Percentiles rank a stretch among this genome's conserved stretches.
These are phyloP conservation scores for Ophiocordyceps camponoti-floridani DNA, from an alignment of 2,329 filamentous ascomycete species.

Conservation along the genomic window DNA sequence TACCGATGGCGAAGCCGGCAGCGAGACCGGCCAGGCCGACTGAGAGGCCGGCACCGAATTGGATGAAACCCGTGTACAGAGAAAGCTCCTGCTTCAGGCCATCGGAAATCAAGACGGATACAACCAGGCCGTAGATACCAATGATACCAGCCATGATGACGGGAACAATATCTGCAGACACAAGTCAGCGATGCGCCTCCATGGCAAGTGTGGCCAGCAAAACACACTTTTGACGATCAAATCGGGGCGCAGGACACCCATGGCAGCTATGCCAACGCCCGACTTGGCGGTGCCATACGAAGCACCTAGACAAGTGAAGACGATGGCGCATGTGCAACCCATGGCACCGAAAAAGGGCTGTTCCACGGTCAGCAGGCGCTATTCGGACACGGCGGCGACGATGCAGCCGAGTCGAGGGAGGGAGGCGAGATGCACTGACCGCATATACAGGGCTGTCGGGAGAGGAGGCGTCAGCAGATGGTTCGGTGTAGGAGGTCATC, in stretches of 20 bases:
- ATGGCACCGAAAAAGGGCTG: constrained; percentile 90
- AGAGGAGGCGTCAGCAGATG: background rate
- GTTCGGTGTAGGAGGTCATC: no score
- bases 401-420: constrained; percentile 1
- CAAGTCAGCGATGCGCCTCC: constrained; percentile 4
- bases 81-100: constrained; percentile 53
- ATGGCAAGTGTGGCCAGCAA: background rate
- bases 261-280: constrained; percentile 93
- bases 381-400: constrained; percentile 4
- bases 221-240: constrained; percentile 95
- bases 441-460: constrained; percentile 83
- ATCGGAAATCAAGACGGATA: constrained; percentile 74
- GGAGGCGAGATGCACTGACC: constrained; percentile 48
- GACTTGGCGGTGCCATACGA: constrained; percentile 99
- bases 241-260: constrained; percentile 95
- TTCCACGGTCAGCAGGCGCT: constrained; percentile 14
- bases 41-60: constrained; percentile 66
- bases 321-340: constrained; percentile 92
- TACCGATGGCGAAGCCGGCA: constrained; percentile 74
- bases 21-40: constrained; percentile 72
- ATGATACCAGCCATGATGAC: constrained; percentile 99
- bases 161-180: constrained; percentile 71
- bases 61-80: constrained; percentile 71
- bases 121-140: constrained; percentile 90
- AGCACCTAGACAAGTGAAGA: constrained; percentile 92